Conservation (phyloP, 495 filamentous ascomycete species). For the Pseudomonodictys pantanalensis region DNA sequence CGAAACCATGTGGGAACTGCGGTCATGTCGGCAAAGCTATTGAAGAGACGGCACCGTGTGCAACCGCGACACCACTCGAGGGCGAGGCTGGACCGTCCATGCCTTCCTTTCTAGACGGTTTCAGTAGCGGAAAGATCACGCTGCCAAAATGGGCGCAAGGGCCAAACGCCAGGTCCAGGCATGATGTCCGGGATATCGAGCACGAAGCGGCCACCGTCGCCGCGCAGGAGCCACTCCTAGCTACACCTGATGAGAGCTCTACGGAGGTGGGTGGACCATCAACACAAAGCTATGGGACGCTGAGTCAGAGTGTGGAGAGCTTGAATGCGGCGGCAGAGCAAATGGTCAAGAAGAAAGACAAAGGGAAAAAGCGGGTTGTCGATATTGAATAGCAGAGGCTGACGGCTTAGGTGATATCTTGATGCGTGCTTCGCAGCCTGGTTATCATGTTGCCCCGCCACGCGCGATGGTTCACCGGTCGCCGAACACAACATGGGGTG, state of each 20-base stretch:
- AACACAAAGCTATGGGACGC: constrained; percentile 2
- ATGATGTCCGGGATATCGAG: background rate
- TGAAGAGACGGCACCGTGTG: background rate
- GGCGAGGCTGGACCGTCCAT: background rate
- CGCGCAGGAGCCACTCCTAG: constrained; percentile 1
- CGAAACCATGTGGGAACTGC: constrained; percentile 11
- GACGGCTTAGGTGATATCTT: no score
- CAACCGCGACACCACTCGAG: background rate
- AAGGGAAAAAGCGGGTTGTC: constrained; percentile 25
- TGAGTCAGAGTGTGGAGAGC: constrained; percentile 14
- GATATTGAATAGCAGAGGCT: constrained; percentile 21
- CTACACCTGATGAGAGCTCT: constrained; percentile 15
- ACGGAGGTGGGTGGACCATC: constrained; percentile 9
- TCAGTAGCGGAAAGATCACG: background rate
- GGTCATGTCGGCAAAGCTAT: background rate
- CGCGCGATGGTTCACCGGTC: no score
- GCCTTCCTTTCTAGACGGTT: background rate
- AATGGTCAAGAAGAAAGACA: constrained; percentile 24
- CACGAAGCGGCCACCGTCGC: background rate
- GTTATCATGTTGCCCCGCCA: no score
- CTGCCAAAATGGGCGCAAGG: constrained; percentile 11
- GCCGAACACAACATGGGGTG: no score
- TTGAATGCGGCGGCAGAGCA: constrained; percentile 10
- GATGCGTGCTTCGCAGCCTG: no score
- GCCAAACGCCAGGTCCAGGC: background rate